These are phyloP conservation scores for Hemileia vastatrix DNA, from an alignment of 1,284 basidiomycete species.

Conservation along the genomic window DNA sequence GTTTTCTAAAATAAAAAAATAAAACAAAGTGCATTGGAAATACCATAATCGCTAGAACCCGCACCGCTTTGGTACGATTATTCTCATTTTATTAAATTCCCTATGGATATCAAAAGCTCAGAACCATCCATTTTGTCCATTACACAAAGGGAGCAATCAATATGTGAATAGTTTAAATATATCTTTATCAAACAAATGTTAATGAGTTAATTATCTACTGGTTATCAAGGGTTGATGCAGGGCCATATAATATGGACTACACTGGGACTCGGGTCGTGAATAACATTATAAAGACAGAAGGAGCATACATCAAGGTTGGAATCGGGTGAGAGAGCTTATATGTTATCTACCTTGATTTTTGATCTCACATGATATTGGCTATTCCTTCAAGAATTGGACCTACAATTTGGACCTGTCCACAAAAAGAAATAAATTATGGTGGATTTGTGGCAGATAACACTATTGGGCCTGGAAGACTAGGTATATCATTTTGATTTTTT, in stretches of 20 bases:
- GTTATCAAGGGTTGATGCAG: conserved; percentile 22
- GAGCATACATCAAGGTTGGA: conserved; percentile 19
- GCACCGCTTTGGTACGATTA: conserved; percentile 10
- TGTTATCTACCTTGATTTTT: too few species aligned
- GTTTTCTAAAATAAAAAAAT: too few species aligned
- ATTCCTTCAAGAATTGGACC: conserved; percentile 22
- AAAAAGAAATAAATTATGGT: conserved; percentile 6
- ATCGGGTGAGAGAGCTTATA: conserved; percentile 9
- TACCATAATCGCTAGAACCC: conserved; percentile 21
- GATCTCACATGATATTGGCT: too few species aligned
- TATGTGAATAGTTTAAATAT: conserved; percentile 2
- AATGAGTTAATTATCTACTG: too few species aligned
- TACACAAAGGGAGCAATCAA: conserved; percentile 24
- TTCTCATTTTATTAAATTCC: too few species aligned
- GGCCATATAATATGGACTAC: conserved; percentile 15
- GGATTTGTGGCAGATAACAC: conserved; percentile 17
- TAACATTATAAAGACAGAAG: conserved; percentile 18
- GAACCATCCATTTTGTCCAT: too few species aligned
- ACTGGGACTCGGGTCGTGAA: conserved; percentile 12
- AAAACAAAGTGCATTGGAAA: conserved; percentile 20
- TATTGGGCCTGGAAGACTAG: conserved; percentile 21
- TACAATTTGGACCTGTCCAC: conserved; percentile 6
- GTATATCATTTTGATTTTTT: too few species aligned
- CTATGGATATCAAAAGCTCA: too few species aligned
- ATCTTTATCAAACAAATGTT: neutral